phyloP scores from a whole-genome alignment of 768 basidiomycete genomes.

The Hortiboletus flavorubellus region DNA sequence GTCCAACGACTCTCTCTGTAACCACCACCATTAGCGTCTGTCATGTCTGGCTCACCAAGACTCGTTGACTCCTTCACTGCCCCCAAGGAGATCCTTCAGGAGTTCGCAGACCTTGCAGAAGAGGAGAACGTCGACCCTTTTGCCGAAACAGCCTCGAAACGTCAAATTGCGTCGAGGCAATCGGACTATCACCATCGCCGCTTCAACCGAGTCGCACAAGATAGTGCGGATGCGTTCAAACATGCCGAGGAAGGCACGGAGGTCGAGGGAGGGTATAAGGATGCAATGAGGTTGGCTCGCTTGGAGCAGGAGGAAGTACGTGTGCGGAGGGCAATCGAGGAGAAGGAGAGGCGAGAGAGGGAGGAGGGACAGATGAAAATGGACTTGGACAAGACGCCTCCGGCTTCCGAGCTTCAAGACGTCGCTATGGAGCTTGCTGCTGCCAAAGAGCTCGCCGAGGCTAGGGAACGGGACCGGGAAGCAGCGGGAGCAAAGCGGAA shows the following conservation, averaged over 20 bases:
- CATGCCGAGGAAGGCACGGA: constrained; percentile 63
- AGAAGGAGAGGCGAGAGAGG: constrained; percentile 76
- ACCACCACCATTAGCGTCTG: constrained; percentile 28
- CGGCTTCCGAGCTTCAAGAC: constrained; percentile 72
- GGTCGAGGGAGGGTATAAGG: constrained; percentile 88
- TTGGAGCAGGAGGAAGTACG: constrained; percentile 92
- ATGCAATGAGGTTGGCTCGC: constrained; percentile 88
- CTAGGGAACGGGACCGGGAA: constrained; percentile 37
- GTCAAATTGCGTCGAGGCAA: constrained; percentile 91
- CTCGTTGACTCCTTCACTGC: constrained; percentile 90
- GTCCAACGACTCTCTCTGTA: constrained; percentile 9
- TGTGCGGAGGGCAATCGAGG: constrained; percentile 81
- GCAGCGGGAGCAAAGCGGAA: constrained; percentile 63
- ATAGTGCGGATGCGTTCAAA: constrained; percentile 76
- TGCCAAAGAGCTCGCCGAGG: constrained; percentile 34
- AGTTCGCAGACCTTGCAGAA: constrained; percentile 91
- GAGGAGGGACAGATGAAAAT: constrained; percentile 73
- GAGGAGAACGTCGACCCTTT: constrained; percentile 91
- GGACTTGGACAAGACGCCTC: constrained; percentile 91
- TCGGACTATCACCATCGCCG: constrained; percentile 93
- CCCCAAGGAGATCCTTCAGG: constrained; percentile 89
- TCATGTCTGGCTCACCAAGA: constrained; percentile 61
- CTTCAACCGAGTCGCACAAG: constrained; percentile 79
- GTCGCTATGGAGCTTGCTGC: constrained; percentile 68
- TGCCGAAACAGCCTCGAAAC: constrained; percentile 87